A percentile compares a stretch with the other conserved stretches of the same genome.
phyloP scores from a whole-genome alignment of 2,329 filamentous ascomycete genomes.

The Apiospora arundinis region DNA sequence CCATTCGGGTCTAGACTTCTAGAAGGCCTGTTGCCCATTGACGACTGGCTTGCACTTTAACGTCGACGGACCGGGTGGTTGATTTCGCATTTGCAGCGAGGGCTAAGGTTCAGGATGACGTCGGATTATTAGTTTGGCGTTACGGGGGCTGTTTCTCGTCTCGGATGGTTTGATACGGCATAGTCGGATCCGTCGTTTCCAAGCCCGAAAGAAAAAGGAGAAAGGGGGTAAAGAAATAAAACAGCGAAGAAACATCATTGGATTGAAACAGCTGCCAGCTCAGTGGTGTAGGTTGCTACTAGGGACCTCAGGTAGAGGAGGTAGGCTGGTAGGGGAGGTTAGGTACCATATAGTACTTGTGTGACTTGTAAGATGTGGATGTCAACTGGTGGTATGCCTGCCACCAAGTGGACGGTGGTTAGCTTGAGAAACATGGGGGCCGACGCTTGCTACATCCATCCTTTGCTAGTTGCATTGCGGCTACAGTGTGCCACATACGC shows the following conservation, averaged over 20 bases:
- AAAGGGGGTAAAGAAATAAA: neutral
- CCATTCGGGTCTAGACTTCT: constrained; percentile 15
- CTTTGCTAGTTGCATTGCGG: neutral
- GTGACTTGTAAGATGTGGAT: too few species aligned
- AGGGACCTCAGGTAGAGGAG: too few species aligned
- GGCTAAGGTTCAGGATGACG: constrained; percentile 8
- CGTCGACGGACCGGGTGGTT: neutral
- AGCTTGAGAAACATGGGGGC: constrained; percentile 3
- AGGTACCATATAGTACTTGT: neutral
- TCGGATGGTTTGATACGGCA: constrained; percentile 13
- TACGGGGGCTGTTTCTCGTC: constrained; percentile 16
- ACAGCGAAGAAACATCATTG: constrained; percentile 1
- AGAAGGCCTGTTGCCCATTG: constrained; percentile 1
- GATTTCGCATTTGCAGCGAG: neutral
- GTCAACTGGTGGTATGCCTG: too few species aligned
- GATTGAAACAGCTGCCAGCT: constrained; percentile 13
- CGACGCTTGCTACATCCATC: neutral
- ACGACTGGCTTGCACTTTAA: constrained; percentile 1
- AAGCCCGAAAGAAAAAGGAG: neutral
- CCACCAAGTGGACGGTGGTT: neutral
- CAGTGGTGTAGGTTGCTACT: neutral
- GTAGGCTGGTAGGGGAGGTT: too few species aligned
- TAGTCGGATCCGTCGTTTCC: constrained; percentile 13
- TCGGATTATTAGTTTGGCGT: constrained; percentile 11
- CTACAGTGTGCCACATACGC: neutral